Evolutionary conservation across 495 filamentous ascomycete genomes (phyloP).

Genomic region (Neurospora discreta): DNA sequence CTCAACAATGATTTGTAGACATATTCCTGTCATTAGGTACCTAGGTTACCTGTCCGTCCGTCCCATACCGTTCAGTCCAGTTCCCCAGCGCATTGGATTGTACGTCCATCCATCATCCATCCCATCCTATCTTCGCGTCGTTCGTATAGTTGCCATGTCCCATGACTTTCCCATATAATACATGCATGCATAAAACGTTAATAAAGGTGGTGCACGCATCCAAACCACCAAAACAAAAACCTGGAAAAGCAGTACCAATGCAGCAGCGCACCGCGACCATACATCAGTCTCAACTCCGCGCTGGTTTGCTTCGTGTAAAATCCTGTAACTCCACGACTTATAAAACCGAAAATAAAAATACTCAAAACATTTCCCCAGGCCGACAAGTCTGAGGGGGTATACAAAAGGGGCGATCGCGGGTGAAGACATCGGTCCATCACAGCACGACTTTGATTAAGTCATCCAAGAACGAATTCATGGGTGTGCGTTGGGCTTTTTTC

Average conservation of each 20-base stretch:
- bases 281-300: not conserved
- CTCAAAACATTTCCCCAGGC: not conserved
- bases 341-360: not conserved
- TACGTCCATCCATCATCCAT: not conserved
- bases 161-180: not conserved
- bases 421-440: not conserved
- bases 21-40: not conserved
- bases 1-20: not conserved
- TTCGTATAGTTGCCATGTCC: not conserved
- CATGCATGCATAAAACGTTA: not conserved
- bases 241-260: not conserved
- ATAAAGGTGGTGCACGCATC: not conserved
- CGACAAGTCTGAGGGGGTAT: not conserved
- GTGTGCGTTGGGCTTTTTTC: not conserved
- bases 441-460: not conserved
- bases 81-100: not conserved
- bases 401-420: not conserved
- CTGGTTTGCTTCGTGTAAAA: not conserved
- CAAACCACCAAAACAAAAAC: not conserved
- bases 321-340: not conserved
- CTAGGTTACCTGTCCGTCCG: not conserved
- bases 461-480: not conserved
- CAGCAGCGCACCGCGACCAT: not conserved
- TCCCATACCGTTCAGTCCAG: not conserved
- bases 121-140: not conserved